Conservation (phyloP, 2,329 filamentous ascomycete species). For the Fusarium hostae region DNA sequence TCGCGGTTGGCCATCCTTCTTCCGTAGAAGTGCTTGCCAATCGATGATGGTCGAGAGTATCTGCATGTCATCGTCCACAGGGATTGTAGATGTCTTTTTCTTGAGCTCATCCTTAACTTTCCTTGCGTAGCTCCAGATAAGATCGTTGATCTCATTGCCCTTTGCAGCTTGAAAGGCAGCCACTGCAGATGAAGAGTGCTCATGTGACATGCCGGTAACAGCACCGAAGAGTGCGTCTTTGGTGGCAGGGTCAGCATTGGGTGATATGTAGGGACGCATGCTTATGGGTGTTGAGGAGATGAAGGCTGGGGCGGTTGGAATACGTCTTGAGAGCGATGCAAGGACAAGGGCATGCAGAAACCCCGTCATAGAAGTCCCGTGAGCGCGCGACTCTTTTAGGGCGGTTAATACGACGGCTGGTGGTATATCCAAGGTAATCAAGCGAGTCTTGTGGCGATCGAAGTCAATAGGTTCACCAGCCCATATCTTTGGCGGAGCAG, state of each 20-base stretch:
- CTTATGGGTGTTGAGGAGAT: constrained; percentile 56
- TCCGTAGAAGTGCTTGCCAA: constrained; percentile 54
- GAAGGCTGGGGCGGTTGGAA: constrained; percentile 53
- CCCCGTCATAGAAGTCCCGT: constrained; percentile 59
- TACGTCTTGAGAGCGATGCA: constrained; percentile 52
- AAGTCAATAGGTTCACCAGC: constrained; percentile 51
- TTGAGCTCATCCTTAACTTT: constrained; percentile 51
- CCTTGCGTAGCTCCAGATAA: constrained; percentile 57
- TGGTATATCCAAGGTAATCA: constrained; percentile 53
- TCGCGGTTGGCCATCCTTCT: constrained; percentile 56
- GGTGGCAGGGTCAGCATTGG: constrained; percentile 43
- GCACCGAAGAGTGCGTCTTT: constrained; percentile 52
- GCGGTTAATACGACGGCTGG: constrained; percentile 46
- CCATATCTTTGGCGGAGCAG: constrained; percentile 50
- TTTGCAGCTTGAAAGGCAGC: constrained; percentile 40
- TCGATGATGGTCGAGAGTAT: constrained; percentile 57
- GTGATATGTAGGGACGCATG: constrained; percentile 53
- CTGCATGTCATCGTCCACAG: constrained; percentile 56
- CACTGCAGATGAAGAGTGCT: constrained; percentile 42
- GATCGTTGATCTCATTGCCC: constrained; percentile 30
- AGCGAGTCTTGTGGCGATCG: constrained; percentile 48
- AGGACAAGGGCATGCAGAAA: constrained; percentile 60
- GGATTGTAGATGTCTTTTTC: constrained; percentile 48
- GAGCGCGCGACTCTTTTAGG: constrained; percentile 53
- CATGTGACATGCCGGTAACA: constrained; percentile 51